Percentiles rank a stretch among this genome's conserved stretches.
phyloP scores from a whole-genome alignment of 306 rosid species.

The Senna siamea region DNA sequence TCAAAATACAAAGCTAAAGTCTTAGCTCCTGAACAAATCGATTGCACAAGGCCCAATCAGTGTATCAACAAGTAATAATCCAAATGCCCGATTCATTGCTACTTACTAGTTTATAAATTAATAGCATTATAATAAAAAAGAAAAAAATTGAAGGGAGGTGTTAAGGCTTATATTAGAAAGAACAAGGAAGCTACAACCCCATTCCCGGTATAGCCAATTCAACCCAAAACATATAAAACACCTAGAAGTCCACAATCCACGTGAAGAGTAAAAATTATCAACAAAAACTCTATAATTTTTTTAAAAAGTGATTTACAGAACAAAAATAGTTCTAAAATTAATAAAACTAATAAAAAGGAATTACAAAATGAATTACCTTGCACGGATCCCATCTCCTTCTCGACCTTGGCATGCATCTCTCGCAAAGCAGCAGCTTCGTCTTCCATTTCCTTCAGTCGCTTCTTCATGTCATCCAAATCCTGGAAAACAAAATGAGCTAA shows the following conservation, averaged over 20 bases:
- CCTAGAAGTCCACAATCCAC: background rate
- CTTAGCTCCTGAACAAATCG: background rate
- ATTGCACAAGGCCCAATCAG: background rate
- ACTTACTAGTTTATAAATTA: background rate
- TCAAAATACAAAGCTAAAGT: conserved; percentile 13
- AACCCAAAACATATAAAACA: background rate
- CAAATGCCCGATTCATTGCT: conserved; percentile 10
- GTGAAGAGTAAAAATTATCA: background rate
- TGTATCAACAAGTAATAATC: conserved; percentile 27
- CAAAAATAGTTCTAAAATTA: background rate
- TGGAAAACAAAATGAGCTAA: conserved; percentile 7
- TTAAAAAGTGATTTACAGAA: too few relatives aligned
- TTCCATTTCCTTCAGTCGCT: conserved; percentile 68
- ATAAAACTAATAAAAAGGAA: background rate
- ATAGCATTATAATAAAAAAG: background rate
- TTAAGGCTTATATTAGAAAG: too few relatives aligned
- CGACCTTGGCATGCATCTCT: conserved; percentile 75
- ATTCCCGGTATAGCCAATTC: too few relatives aligned
- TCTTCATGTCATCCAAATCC: conserved; percentile 71
- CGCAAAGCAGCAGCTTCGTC: conserved; percentile 69
- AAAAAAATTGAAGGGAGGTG: too few relatives aligned
- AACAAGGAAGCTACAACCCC: too few relatives aligned
- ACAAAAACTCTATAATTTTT: background rate
- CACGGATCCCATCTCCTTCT: conserved; percentile 62
- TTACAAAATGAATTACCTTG: conserved; percentile 45